Percentiles rank a stretch among this genome's conserved stretches.
Evolutionary conservation across 1,284 basidiomycete genomes (phyloP).

Genomic region (Trichosporon sp.): DNA sequence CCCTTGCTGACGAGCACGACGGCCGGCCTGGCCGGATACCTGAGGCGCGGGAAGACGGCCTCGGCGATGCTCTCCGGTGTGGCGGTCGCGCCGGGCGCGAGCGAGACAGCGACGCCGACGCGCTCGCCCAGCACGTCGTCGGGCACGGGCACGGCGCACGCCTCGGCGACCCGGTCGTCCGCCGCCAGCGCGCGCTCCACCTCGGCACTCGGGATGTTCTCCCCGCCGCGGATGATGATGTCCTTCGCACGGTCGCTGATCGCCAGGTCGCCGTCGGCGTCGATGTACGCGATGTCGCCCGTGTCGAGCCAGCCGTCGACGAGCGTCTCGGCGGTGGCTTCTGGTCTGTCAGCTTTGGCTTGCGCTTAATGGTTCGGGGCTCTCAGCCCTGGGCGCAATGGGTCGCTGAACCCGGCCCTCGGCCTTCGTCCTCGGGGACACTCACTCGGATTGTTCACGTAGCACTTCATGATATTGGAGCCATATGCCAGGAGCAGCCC

Average conservation of each 20-base stretch:
- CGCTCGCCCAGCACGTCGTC: conserved; percentile 38
- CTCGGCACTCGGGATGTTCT: conserved; percentile 39
- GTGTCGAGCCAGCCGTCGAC: conserved; percentile 43
- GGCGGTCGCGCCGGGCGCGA: conserved; percentile 18
- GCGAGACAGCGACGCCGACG: conserved; percentile 36
- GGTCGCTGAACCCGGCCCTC: too few relatives aligned
- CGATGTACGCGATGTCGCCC: conserved; percentile 40
- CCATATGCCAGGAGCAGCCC: conserved; percentile 39
- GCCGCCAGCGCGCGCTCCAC: conserved; percentile 43
- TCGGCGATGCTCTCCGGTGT: conserved; percentile 11
- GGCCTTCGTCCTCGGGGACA: background rate
- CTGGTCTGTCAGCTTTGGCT: conserved; percentile 5
- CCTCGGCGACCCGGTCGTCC: conserved; percentile 34
- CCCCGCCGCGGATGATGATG: conserved; percentile 46
- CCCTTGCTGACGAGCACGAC: conserved; percentile 13
- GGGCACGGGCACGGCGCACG: conserved; percentile 38
- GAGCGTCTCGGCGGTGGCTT: conserved; percentile 11
- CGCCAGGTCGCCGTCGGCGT: conserved; percentile 37
- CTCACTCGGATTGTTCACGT: conserved; percentile 39
- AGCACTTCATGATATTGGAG: conserved; percentile 44
- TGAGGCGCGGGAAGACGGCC: conserved; percentile 12
- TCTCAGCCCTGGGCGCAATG: too few relatives aligned
- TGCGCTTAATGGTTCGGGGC: background rate
- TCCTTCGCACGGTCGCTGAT: conserved; percentile 40
- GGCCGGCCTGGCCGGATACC: conserved; percentile 16